A percentile compares a stretch with the other conserved stretches of the same genome.
Evolutionary conservation across 495 filamentous ascomycete genomes (phyloP).

Genomic region (Antarctomyces pellizariae): DNA sequence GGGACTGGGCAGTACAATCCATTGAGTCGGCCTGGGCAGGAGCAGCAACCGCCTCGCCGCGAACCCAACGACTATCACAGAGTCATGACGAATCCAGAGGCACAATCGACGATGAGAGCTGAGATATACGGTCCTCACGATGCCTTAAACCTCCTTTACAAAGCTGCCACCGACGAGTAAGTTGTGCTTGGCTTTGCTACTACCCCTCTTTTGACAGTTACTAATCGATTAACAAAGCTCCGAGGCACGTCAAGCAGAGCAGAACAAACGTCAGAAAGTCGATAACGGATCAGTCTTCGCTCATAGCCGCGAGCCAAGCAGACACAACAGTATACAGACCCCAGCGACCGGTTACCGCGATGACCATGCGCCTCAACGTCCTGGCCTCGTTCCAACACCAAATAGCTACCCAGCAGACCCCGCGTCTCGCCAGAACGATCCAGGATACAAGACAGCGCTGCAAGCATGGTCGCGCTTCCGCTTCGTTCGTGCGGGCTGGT

Average conservation of each 20-base stretch:
- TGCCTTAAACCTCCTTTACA: constrained; percentile 44
- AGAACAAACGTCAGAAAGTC: no score
- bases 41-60: constrained; percentile 18
- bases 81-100: constrained; percentile 35
- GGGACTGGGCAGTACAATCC: no score
- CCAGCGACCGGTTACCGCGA: no score
- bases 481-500: constrained; percentile 90
- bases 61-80: constrained; percentile 22
- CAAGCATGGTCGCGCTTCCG: constrained; percentile 74
- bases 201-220: no score
- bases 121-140: constrained; percentile 48
- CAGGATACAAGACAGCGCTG: constrained; percentile 40
- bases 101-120: constrained; percentile 33
- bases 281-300: no score
- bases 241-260: no score
- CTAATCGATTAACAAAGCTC: no score
- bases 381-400: constrained; percentile 10
- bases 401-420: constrained; percentile 1
- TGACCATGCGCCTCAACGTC: constrained; percentile 5
- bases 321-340: no score
- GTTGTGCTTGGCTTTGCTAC: constrained; percentile 7
- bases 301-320: constrained; percentile 3
- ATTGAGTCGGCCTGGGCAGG: constrained; percentile 13
- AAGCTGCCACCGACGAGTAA: constrained; percentile 38
- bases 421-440: constrained; percentile 17